Percentiles rank a stretch among this genome's conserved stretches.
Conservation (phyloP, 257 asterid genomes). For the Ligustrum vulgare region DNA sequence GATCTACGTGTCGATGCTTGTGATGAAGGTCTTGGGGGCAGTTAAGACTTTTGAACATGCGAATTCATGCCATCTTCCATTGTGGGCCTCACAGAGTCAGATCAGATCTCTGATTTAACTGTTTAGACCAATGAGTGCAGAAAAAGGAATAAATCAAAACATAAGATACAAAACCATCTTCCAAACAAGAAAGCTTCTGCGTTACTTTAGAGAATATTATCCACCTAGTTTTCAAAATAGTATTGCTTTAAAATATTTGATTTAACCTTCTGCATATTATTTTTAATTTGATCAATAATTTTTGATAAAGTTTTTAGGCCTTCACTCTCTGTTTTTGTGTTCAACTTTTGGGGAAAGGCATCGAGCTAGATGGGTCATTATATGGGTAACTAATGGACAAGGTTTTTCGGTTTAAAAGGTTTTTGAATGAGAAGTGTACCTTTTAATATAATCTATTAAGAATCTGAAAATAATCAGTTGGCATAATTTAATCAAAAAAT, state of each 20-base stretch:
- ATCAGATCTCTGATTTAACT: slow-evolving; percentile 29
- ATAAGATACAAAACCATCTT: slow-evolving; percentile 15
- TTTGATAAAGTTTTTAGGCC: background rate
- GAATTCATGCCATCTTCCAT: slow-evolving; percentile 46
- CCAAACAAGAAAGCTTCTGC: slow-evolving; percentile 15
- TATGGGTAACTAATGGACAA: background rate
- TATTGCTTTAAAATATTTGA: too few relatives aligned
- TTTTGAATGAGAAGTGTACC: background rate
- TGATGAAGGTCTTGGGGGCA: slow-evolving; percentile 70
- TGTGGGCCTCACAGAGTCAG: slow-evolving; percentile 74
- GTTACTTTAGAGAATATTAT: too few relatives aligned
- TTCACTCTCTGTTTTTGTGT: background rate
- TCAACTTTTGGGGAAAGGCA: background rate
- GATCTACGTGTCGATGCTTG: slow-evolving; percentile 79
- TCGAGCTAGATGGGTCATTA: background rate
- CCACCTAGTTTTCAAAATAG: background rate
- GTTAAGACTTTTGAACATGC: slow-evolving; percentile 45
- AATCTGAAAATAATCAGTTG: background rate
- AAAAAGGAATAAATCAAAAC: slow-evolving; percentile 9
- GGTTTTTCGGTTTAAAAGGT: background rate
- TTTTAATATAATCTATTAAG: background rate
- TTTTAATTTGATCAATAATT: too few relatives aligned
- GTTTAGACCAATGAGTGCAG: slow-evolving; percentile 35
- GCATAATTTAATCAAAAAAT: background rate
- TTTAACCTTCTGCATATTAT: background rate